Percentiles rank a stretch among this genome's conserved stretches.
Evolutionary conservation across 1,284 basidiomycete genomes (phyloP).

Genomic region (Apiotrichum siamense): DNA sequence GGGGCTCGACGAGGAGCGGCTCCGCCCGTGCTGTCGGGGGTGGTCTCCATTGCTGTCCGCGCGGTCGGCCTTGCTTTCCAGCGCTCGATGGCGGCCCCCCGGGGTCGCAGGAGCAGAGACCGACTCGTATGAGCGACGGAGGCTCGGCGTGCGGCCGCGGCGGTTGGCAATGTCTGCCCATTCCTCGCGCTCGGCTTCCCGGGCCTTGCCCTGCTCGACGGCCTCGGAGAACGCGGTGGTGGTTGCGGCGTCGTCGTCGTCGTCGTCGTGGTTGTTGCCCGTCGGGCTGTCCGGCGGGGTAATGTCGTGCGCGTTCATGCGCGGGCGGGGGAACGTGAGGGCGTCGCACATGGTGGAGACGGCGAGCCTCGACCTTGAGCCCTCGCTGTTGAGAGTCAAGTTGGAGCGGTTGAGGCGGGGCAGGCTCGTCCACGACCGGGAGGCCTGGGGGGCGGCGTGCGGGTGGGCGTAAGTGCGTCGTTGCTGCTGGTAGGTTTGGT

Average conservation of each 20-base stretch:
- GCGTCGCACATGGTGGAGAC: slow-evolving; percentile 35
- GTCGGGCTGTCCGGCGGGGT: slow-evolving; percentile 34
- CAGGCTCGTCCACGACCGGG: background rate
- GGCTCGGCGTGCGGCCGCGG: background rate
- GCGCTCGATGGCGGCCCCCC: background rate
- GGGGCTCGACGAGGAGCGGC: slow-evolving; percentile 8
- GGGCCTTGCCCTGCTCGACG: slow-evolving; percentile 2
- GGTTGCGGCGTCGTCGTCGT: slow-evolving; percentile 2
- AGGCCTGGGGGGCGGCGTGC: background rate
- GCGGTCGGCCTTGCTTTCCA: too few species aligned
- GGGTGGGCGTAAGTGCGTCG: background rate
- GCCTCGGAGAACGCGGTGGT: slow-evolving; percentile 6
- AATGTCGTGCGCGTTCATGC: slow-evolving; percentile 33
- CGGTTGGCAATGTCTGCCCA: slow-evolving; percentile 13
- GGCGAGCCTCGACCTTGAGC: slow-evolving; percentile 11
- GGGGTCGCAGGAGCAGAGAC: slow-evolving; percentile 1
- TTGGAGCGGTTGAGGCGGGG: slow-evolving; percentile 1
- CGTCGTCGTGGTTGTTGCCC: background rate
- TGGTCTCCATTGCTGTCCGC: background rate
- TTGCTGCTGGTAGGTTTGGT: background rate
- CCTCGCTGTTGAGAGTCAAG: slow-evolving; percentile 14
- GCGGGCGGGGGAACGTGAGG: slow-evolving; percentile 34
- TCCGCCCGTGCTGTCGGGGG: background rate
- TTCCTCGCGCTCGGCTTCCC: slow-evolving; percentile 17
- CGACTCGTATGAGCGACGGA: slow-evolving; percentile 1